Conservation (phyloP, 345 rosid genomes). For the Lepidium aucheri region DNA sequence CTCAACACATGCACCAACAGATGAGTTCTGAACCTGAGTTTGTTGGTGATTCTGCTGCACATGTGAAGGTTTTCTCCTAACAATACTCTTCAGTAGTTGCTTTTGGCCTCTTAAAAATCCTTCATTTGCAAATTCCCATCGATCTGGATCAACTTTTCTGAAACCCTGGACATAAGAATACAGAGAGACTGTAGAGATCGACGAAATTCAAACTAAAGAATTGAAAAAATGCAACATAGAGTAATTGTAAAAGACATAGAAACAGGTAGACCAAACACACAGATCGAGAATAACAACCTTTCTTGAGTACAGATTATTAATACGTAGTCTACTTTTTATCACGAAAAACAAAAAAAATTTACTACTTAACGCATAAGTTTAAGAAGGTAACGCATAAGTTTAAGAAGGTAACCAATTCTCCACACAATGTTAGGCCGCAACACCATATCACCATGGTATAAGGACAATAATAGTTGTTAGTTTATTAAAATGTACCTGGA, state of each 20-base stretch:
- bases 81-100: constrained; percentile 55
- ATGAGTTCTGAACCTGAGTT: constrained; percentile 46
- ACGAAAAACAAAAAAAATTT: too few species aligned
- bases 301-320: constrained; percentile 5
- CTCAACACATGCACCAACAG: constrained; percentile 72
- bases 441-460: background rate
- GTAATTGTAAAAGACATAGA: background rate
- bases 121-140: constrained; percentile 89
- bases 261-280: constrained; percentile 8
- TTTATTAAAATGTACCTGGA: constrained; percentile 16
- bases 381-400: background rate
- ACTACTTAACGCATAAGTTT: background rate
- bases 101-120: constrained; percentile 80
- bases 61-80: constrained; percentile 60
- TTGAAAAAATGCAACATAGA: background rate
- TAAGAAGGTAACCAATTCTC: background rate
- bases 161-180: constrained; percentile 50
- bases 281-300: constrained; percentile 11
- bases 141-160: constrained; percentile 81
- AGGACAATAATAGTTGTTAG: constrained; percentile 8
- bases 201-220: background rate
- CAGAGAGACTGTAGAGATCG: background rate
- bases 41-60: constrained; percentile 46
- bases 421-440: background rate
- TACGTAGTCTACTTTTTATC: background rate